These are phyloP conservation scores for Ophiostoma fasciatum DNA, from an alignment of 2,329 filamentous ascomycete species.

Conservation along the genomic window DNA sequence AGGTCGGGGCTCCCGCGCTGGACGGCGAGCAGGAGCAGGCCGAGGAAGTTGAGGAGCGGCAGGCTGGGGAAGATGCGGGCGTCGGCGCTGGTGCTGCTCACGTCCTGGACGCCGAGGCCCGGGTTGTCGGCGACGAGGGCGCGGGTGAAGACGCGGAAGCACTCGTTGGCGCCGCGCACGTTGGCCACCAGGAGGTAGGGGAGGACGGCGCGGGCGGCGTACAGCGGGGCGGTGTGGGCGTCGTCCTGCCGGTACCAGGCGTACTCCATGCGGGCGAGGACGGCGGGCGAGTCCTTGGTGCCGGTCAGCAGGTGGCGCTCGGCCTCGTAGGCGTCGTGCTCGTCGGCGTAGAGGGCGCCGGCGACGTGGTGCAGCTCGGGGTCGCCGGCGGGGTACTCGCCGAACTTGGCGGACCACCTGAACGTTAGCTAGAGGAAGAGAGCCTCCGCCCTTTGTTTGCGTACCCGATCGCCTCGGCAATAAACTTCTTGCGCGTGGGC, in stretches of 20 bases:
- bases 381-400: conserved; percentile 81
- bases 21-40: conserved; percentile 66
- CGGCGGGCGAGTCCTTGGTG: conserved; percentile 72
- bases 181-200: conserved; percentile 88
- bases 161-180: conserved; percentile 72
- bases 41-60: conserved; percentile 90
- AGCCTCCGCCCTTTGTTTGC: conserved; percentile 15
- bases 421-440: background rate
- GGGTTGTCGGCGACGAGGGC: conserved; percentile 42
- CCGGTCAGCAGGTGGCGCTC: conserved; percentile 81
- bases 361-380: conserved; percentile 88
- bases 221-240: conserved; percentile 72
- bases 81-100: conserved; percentile 60
- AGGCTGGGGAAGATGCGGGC: conserved; percentile 75
- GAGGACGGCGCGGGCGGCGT: conserved; percentile 72
- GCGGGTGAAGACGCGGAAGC: conserved; percentile 61
- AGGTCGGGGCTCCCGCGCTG: conserved; percentile 66
- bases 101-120: conserved; percentile 60
- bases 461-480: conserved; percentile 67
- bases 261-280: conserved; percentile 74
- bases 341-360: conserved; percentile 78
- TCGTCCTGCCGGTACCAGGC: conserved; percentile 86
- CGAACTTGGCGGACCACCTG: conserved; percentile 73
- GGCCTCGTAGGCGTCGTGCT: conserved; percentile 84
- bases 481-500: conserved; percentile 84